Conservation (phyloP, 306 rosid species). For the barrel medic (Medicago truncatula) region DNA sequence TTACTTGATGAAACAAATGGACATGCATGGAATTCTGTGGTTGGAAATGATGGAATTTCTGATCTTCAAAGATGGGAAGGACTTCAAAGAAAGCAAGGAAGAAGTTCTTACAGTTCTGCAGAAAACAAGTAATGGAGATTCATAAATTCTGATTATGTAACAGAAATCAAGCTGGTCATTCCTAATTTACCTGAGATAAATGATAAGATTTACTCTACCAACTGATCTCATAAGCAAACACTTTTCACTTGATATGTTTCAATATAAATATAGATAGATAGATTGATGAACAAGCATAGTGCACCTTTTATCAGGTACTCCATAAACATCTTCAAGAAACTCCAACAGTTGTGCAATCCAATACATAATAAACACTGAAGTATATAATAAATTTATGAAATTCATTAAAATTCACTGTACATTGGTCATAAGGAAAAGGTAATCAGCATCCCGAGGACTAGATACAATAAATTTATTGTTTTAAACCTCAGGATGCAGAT, state of each 20-base stretch:
- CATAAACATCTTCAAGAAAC: too few relatives aligned
- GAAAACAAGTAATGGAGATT: conserved; percentile 28
- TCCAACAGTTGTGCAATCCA: too few relatives aligned
- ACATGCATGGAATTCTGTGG: conserved; percentile 74
- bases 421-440: conserved; percentile 47
- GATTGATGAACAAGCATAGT: background rate
- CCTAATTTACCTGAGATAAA: background rate
- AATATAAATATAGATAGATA: background rate
- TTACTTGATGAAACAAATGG: conserved; percentile 65
- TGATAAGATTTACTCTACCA: too few relatives aligned
- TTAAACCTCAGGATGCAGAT: conserved; percentile 75
- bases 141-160: conserved; percentile 17
- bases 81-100: conserved; percentile 55
- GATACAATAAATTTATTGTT: conserved; percentile 31
- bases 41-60: conserved; percentile 78
- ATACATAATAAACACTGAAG: too few relatives aligned
- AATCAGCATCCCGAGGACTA: conserved; percentile 53
- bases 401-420: background rate
- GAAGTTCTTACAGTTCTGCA: conserved; percentile 59
- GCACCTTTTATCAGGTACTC: conserved; percentile 1
- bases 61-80: conserved; percentile 69
- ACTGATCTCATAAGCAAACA: too few relatives aligned
- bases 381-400: background rate
- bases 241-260: background rate
- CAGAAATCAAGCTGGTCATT: background rate